Conservation (phyloP, 345 rosid species). For the Erysimum cheiranthoides region DNA sequence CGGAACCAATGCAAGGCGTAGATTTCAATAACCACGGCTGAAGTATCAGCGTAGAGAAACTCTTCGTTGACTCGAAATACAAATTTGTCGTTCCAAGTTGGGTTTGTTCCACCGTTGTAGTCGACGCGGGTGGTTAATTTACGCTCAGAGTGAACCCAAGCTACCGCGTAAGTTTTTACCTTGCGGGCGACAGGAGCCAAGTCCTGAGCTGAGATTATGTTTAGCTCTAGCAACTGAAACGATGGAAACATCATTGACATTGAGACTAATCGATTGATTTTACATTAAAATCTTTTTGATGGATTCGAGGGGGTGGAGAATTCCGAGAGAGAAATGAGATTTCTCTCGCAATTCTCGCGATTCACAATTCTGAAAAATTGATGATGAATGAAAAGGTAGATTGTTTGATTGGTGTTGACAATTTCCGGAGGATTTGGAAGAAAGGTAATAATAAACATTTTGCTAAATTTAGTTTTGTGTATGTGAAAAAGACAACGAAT, state of each 20-base stretch:
- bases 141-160: constrained; percentile 81
- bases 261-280: neutral
- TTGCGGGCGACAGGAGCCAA: constrained; percentile 60
- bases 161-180: constrained; percentile 82
- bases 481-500: constrained; percentile 29
- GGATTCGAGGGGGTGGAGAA: neutral
- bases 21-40: constrained; percentile 83
- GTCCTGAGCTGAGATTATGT: constrained; percentile 86
- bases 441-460: constrained; percentile 23
- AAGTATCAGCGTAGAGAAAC: constrained; percentile 74
- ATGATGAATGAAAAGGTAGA: constrained; percentile 11
- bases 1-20: constrained; percentile 85
- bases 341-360: constrained; percentile 29
- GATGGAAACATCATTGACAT: constrained; percentile 59
- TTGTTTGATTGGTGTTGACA: constrained; percentile 26
- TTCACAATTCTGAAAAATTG: constrained; percentile 7
- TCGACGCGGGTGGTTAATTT: constrained; percentile 83
- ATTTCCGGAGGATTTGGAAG: neutral
- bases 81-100: constrained; percentile 94
- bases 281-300: neutral
- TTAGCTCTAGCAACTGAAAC: constrained; percentile 79
- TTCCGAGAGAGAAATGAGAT: constrained; percentile 27
- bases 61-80: constrained; percentile 85
- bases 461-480: constrained; percentile 27
- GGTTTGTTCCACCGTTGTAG: constrained; percentile 62